These are phyloP conservation scores for Breynia disticha DNA, from an alignment of 441 rosid species.

Conservation along the genomic window DNA sequence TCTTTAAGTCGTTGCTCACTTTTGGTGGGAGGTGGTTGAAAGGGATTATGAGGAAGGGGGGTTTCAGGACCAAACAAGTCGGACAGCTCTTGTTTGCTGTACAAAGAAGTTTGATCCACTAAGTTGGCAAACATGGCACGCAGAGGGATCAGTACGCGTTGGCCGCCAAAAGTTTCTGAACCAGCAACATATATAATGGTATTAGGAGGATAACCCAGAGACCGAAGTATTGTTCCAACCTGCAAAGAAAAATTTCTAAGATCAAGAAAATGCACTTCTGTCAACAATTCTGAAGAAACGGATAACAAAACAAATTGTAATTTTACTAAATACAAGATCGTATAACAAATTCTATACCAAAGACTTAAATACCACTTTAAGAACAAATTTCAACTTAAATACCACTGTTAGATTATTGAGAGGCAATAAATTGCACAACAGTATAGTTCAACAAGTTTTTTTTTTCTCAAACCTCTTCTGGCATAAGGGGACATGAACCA, in stretches of 20 bases:
- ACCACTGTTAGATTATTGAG: too few species aligned
- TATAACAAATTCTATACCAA: too few species aligned
- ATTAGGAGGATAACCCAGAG: constrained; percentile 80
- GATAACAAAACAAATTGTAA: too few species aligned
- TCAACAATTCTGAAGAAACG: too few species aligned
- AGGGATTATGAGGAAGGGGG: constrained; percentile 45
- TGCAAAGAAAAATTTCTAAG: constrained; percentile 22
- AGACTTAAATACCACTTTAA: too few species aligned
- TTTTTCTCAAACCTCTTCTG: constrained; percentile 72
- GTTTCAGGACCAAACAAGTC: constrained; percentile 81
- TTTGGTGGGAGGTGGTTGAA: constrained; percentile 42
- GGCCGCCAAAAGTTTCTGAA: constrained; percentile 94
- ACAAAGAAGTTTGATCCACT: constrained; percentile 71
- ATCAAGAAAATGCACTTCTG: neutral
- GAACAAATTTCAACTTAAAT: too few species aligned
- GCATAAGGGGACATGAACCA: constrained; percentile 95
- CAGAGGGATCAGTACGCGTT: constrained; percentile 77
- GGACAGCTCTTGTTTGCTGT: constrained; percentile 62
- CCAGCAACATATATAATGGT: constrained; percentile 90
- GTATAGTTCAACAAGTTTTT: neutral
- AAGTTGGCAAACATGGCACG: constrained; percentile 83
- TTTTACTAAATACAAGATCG: too few species aligned
- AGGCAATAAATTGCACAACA: too few species aligned
- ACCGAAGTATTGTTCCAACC: constrained; percentile 90
- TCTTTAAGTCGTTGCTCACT: constrained; percentile 62